phyloP scores from a whole-genome alignment of 345 rosid genomes.

The Ceriops zippeliana region DNA sequence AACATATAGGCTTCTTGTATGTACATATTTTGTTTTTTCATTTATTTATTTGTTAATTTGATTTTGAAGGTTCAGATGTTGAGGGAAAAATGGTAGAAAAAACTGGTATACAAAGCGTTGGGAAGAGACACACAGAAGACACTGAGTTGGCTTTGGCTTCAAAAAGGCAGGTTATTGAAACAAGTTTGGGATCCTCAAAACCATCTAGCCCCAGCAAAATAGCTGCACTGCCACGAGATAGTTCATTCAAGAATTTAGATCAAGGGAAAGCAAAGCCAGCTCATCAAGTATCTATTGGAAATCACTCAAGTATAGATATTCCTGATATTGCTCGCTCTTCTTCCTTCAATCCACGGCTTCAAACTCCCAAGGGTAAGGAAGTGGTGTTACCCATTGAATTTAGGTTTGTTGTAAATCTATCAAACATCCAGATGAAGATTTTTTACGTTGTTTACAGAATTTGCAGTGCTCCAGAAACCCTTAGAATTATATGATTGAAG shows the following conservation, averaged over 20 bases:
- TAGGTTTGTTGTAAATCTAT: background rate
- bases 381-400: background rate
- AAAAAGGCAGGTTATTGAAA: conserved; percentile 61
- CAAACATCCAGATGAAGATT: background rate
- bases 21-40: background rate
- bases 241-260: conserved; percentile 29
- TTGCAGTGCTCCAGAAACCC: background rate
- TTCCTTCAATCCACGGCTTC: conserved; percentile 42
- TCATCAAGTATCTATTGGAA: conserved; percentile 41
- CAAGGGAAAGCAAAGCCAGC: conserved; percentile 55
- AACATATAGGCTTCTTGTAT: no score
- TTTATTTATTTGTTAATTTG: conserved; percentile 20
- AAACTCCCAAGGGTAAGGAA: conserved; percentile 54
- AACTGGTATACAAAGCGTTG: conserved; percentile 36
- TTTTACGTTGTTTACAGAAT: background rate
- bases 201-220: conserved; percentile 45
- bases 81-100: conserved; percentile 46
- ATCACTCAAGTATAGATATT: conserved; percentile 36
- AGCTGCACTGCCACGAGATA: conserved; percentile 42
- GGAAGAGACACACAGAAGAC: conserved; percentile 59
- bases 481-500: background rate
- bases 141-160: conserved; percentile 41
- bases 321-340: conserved; percentile 45
- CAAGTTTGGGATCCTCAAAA: conserved; percentile 58
- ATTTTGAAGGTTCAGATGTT: conserved; percentile 46